Evolutionary conservation across 192 early-diverging fungal genomes (phyloP), one percentile per base, ranked within the genome.

Genomic region (Coemansia nantahalensis): DNA sequence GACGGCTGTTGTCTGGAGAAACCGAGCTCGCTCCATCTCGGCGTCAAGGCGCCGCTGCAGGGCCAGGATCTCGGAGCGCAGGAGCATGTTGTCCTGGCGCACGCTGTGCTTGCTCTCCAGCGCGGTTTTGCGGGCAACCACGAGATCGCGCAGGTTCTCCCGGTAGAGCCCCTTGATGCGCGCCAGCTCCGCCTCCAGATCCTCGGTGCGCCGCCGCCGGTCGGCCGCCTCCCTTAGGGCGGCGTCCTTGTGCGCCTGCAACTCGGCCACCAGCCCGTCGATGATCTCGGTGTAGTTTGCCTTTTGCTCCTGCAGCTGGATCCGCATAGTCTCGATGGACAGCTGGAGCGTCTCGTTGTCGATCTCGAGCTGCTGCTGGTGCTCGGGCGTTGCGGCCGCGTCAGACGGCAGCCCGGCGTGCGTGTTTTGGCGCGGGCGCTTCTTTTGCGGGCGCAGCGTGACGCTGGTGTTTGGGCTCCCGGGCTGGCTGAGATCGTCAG

Each of bases 271-370:
- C 12, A 77, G 58, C 10, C 73, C 73, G 21, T 68, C 73, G 22
- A 65, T 48, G n/a, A 77, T 77, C 39, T 69, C 73, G n/a, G 28
- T 45, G 28, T 69, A 65, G 46, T 77, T 77, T 17, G 57, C 31
- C 40, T 65, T 65, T 48, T 77, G 73, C 48, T 77, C 73, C 39
- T 69, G 62, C 5, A 69, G 57, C 54, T 77, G 73, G 21, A 77
- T 77, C 38, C 73, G 73, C 66, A 77, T 77, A 5, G 67, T 77
- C 48, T 77, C 73, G 34, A 77, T 62, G 10, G 66, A 54, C 17
- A 77, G 57, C 45, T 65, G 51, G 2, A 77, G 39, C 24, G 73
- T 65, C 36, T 77, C 66, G 47, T 69, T 69, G 23, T 77, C 73
- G 31, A 77, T 65, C 23, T 64, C 58, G n/a, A 77, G 53, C 45